Conservation (phyloP, 2,329 filamentous ascomycete genomes). For the Thielaviopsis ethacetica region DNA sequence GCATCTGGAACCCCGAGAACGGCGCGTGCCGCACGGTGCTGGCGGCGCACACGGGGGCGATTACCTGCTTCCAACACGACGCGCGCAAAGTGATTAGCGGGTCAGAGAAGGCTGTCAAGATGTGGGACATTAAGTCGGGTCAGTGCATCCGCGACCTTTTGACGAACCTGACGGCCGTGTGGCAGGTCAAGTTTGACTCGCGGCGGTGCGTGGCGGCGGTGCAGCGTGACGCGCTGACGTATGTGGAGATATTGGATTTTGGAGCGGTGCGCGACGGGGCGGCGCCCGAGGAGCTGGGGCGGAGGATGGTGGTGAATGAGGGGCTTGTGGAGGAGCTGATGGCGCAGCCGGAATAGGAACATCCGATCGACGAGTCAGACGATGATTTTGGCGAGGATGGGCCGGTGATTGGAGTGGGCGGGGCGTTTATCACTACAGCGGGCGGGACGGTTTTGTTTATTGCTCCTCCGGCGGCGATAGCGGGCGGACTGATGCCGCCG, state of each 20-base stretch:
- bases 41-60: slow-evolving; percentile 87
- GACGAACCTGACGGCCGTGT: slow-evolving; percentile 88
- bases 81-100: slow-evolving; percentile 92
- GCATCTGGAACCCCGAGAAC: slow-evolving; percentile 92
- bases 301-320: slow-evolving; percentile 53
- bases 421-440: no score
- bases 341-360: slow-evolving; percentile 25
- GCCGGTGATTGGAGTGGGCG: no score
- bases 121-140: slow-evolving; percentile 92
- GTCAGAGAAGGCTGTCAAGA: slow-evolving; percentile 88
- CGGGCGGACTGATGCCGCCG: no score
- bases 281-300: slow-evolving; percentile 58
- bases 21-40: slow-evolving; percentile 82
- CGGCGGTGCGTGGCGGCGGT: slow-evolving; percentile 90
- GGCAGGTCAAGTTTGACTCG: slow-evolving; percentile 97
- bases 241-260: slow-evolving; percentile 98
- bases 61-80: slow-evolving; percentile 97
- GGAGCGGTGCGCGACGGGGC: slow-evolving; percentile 83
- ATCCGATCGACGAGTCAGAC: background rate
- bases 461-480: no score
- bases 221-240: slow-evolving; percentile 80
- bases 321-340: slow-evolving; percentile 34
- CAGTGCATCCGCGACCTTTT: slow-evolving; percentile 86
- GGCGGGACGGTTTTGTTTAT: no score
- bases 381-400: background rate